Conservation (phyloP, 1,284 basidiomycete species). For the Puccinia brachypodii region DNA sequence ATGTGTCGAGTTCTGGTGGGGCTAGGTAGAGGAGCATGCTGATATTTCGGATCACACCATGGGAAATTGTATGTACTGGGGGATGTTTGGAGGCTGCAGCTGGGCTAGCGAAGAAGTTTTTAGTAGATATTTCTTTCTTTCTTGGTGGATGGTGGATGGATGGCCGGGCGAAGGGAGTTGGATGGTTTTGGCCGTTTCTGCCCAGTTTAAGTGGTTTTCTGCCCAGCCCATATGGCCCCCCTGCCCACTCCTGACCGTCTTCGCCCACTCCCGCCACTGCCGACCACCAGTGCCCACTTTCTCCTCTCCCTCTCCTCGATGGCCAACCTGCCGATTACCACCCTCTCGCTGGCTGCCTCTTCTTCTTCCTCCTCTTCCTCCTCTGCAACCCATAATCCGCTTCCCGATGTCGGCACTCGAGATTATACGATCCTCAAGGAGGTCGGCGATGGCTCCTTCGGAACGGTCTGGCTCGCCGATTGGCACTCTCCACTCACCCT, state of each 20-base stretch:
- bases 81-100: too few relatives aligned
- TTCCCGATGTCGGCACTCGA: conserved; percentile 52
- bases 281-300: background rate
- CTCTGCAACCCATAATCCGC: conserved; percentile 6
- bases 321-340: background rate
- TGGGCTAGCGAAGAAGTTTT: too few relatives aligned
- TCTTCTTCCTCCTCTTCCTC: conserved; percentile 8
- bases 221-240: too few relatives aligned
- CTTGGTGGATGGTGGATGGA: too few relatives aligned
- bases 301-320: background rate
- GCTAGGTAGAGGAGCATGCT: too few relatives aligned
- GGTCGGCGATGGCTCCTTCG: conserved; percentile 93
- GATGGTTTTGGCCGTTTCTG: too few relatives aligned
- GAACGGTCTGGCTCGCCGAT: conserved; percentile 97
- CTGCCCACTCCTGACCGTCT: background rate
- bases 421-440: conserved; percentile 70
- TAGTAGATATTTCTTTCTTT: too few relatives aligned
- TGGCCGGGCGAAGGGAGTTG: too few relatives aligned
- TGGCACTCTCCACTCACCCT: conserved; percentile 89
- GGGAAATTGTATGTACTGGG: too few relatives aligned
- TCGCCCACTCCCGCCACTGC: background rate
- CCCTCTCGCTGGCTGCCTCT: background rate
- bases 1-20: too few relatives aligned
- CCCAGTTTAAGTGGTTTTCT: too few relatives aligned
- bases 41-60: too few relatives aligned